Conservation (phyloP, 2,329 filamentous ascomycete species). For the Cercospora nicotianae region DNA sequence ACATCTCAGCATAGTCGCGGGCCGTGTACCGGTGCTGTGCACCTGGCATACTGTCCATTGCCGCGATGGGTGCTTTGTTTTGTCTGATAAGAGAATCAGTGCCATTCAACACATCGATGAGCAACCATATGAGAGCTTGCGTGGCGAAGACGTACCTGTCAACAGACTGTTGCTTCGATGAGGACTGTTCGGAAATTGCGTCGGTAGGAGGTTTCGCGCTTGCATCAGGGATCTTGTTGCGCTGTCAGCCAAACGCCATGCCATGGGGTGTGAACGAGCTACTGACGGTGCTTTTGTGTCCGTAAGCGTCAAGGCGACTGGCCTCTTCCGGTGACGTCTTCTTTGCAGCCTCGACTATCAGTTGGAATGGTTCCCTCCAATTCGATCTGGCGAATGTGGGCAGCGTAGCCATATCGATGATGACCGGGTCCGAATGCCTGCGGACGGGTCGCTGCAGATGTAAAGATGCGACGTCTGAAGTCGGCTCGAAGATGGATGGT, state of each 20-base stretch:
- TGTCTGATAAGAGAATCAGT: background rate
- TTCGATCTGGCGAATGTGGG: slow-evolving; percentile 12
- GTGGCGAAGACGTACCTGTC: slow-evolving; percentile 21
- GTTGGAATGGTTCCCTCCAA: slow-evolving; percentile 15
- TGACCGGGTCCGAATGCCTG: slow-evolving; percentile 8
- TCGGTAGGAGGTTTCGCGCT: background rate
- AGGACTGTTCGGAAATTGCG: slow-evolving; percentile 17
- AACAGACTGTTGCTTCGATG: slow-evolving; percentile 26
- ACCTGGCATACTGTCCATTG: background rate
- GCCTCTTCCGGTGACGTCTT: background rate
- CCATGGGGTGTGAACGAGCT: background rate
- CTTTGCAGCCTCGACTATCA: slow-evolving; percentile 14
- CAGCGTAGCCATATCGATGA: slow-evolving; percentile 25
- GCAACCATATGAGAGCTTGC: background rate
- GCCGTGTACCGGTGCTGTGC: background rate
- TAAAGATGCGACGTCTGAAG: slow-evolving; percentile 20
- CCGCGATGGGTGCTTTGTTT: background rate
- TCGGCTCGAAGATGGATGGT: slow-evolving; percentile 25
- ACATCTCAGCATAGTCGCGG: background rate
- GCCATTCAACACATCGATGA: background rate
- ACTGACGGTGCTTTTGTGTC: slow-evolving; percentile 7
- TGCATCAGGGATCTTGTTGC: background rate
- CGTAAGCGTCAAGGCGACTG: background rate
- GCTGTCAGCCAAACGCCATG: background rate
- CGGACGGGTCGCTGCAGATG: slow-evolving; percentile 13